Evolutionary conservation across 192 early-diverging fungal species (phyloP).

Genomic region (Gigaspora rosea): DNA sequence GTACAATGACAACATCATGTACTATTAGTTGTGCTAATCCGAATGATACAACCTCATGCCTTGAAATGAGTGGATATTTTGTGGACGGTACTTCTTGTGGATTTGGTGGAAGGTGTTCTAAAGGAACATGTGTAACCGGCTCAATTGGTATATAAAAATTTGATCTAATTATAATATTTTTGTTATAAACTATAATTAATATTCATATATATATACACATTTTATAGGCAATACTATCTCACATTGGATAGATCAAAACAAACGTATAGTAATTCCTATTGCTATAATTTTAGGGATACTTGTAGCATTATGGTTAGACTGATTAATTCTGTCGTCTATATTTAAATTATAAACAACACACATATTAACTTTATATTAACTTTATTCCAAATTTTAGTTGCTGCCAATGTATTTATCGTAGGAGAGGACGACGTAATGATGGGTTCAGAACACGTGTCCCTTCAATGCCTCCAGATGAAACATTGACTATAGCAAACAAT

Average conservation of each 20-base stretch:
- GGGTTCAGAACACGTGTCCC: background rate
- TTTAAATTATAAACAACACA: background rate
- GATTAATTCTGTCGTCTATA: background rate
- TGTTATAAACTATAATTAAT: background rate
- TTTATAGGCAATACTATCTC: slow-evolving; percentile 32
- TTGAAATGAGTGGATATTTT: slow-evolving; percentile 63
- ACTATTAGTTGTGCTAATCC: slow-evolving; percentile 67
- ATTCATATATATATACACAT: background rate
- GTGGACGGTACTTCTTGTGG: slow-evolving; percentile 74
- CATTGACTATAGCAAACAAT: background rate
- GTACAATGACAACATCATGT: slow-evolving; percentile 55
- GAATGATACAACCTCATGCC: slow-evolving; percentile 42
- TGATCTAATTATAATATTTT: background rate
- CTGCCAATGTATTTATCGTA: too few relatives aligned
- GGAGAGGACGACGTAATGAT: background rate
- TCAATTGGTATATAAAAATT: slow-evolving; percentile 36
- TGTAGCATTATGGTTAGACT: slow-evolving; percentile 36
- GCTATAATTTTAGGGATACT: slow-evolving; percentile 41
- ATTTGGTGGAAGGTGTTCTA: slow-evolving; percentile 61
- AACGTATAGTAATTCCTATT: slow-evolving; percentile 49
- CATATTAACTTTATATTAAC: background rate
- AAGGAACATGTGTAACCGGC: slow-evolving; percentile 49
- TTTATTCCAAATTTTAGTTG: background rate
- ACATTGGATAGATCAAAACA: slow-evolving; percentile 50
- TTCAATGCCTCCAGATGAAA: background rate